phyloP scores from a whole-genome alignment of 495 filamentous ascomycete genomes.

The Astrocystis sublimbata region DNA sequence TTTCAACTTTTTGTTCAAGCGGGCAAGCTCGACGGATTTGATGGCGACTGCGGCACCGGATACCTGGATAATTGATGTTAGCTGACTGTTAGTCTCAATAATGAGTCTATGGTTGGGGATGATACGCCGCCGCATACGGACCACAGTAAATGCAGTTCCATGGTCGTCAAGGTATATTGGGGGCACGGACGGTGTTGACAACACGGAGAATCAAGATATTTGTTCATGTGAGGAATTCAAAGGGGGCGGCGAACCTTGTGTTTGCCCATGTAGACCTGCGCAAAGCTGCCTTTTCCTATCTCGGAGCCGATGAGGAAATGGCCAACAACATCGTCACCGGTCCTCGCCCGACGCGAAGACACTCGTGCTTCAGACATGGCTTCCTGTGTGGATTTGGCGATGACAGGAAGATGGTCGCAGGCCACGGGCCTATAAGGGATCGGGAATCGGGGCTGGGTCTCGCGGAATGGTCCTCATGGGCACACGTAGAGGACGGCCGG shows the following conservation, averaged over 20 bases:
- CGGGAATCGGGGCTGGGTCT: constrained; percentile 41
- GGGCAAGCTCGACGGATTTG: constrained; percentile 88
- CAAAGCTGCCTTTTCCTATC: constrained; percentile 95
- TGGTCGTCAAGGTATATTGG: background rate
- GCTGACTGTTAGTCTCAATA: constrained; percentile 25
- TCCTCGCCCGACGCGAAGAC: constrained; percentile 38
- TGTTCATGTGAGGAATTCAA: constrained; percentile 2
- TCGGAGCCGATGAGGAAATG: constrained; percentile 75
- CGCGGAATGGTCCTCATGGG: constrained; percentile 49
- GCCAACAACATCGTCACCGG: constrained; percentile 68
- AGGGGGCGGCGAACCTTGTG: constrained; percentile 71
- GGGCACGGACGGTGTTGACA: background rate
- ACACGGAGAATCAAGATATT: constrained; percentile 8
- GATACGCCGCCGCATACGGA: background rate
- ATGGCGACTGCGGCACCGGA: constrained; percentile 78
- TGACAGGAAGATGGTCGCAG: constrained; percentile 46
- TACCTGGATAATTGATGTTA: constrained; percentile 49
- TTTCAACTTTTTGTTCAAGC: constrained; percentile 92
- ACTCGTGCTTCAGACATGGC: constrained; percentile 47
- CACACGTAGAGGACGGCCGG: constrained; percentile 27
- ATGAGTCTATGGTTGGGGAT: background rate
- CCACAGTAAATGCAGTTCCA: background rate
- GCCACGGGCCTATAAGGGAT: constrained; percentile 49
- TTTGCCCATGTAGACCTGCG: constrained; percentile 83
- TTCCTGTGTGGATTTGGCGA: constrained; percentile 46